Conservation (phyloP, 2,329 filamentous ascomycete genomes). For the Aspergillus oerlinghausenensis region DNA sequence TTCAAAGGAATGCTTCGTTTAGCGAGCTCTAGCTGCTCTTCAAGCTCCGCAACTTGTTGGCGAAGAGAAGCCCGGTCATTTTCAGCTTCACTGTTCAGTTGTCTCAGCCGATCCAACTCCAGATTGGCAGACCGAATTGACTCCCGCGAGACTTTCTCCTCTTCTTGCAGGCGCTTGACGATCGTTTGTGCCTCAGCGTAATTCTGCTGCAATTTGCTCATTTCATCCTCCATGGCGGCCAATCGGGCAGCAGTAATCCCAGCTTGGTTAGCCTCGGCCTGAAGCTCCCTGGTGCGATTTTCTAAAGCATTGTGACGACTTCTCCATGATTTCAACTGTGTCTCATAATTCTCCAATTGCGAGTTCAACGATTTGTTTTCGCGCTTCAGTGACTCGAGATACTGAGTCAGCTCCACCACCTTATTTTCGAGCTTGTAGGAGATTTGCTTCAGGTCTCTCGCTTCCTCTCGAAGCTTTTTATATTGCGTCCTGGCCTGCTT, state of each 20-base stretch:
- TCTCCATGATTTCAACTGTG: constrained; percentile 94
- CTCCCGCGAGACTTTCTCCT: constrained; percentile 81
- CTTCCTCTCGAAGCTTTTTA: constrained; percentile 89
- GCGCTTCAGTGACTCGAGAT: constrained; percentile 82
- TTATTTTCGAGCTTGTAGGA: constrained; percentile 99
- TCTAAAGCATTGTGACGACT: constrained; percentile 86
- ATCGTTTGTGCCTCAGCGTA: constrained; percentile 88
- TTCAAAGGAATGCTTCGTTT: constrained; percentile 73
- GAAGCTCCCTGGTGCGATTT: constrained; percentile 84
- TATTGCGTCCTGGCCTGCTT: constrained; percentile 75
- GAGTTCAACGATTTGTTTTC: constrained; percentile 86
- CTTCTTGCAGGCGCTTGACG: constrained; percentile 90
- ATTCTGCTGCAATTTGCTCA: constrained; percentile 81
- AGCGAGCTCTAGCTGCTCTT: constrained; percentile 86
- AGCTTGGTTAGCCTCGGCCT: constrained; percentile 94
- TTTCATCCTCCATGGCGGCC: constrained; percentile 89
- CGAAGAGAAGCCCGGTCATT: constrained; percentile 79
- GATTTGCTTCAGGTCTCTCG: constrained; percentile 97
- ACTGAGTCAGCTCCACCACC: constrained; percentile 96
- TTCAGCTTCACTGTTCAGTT: constrained; percentile 71
- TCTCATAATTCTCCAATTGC: constrained; percentile 94
- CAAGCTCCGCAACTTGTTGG: constrained; percentile 82
- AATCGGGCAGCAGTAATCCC: constrained; percentile 90
- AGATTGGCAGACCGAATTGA: constrained; percentile 72
- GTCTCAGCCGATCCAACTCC: constrained; percentile 75